Percentiles rank a stretch among this genome's conserved stretches.
These are phyloP conservation scores for Cladosporium sp. DNA, from an alignment of 2,329 filamentous ascomycete genomes.

Conservation along the genomic window DNA sequence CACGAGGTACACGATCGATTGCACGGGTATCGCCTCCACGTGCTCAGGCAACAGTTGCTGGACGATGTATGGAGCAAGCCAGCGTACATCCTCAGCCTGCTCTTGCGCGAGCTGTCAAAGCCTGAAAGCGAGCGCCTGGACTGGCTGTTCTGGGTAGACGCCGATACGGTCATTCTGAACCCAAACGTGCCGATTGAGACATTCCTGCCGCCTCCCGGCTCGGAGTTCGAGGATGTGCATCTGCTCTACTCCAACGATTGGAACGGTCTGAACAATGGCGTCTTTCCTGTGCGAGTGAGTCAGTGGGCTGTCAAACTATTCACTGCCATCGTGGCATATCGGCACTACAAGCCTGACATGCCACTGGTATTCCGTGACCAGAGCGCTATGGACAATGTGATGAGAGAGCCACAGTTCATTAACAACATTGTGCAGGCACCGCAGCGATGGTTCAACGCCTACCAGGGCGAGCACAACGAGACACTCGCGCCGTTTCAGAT, in stretches of 20 bases:
- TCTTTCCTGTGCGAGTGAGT: conserved; percentile 45
- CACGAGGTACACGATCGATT: conserved; percentile 44
- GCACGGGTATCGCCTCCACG: conserved; percentile 45
- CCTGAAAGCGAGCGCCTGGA: conserved; percentile 41
- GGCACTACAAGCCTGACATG: conserved; percentile 40
- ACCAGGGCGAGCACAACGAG: conserved; percentile 42
- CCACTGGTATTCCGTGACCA: conserved; percentile 43
- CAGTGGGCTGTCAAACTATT: conserved; percentile 44
- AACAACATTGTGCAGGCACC: conserved; percentile 39
- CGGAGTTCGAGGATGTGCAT: conserved; percentile 39
- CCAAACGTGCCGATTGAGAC: conserved; percentile 43
- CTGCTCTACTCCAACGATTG: conserved; percentile 42
- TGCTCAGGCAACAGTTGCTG: conserved; percentile 44
- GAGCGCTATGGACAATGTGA: conserved; percentile 42
- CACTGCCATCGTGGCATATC: conserved; percentile 41
- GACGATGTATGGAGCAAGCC: conserved; percentile 49
- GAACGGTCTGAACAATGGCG: conserved; percentile 47
- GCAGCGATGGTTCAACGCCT: conserved; percentile 49
- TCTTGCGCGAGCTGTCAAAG: conserved; percentile 42
- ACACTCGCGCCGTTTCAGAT: conserved; percentile 40
- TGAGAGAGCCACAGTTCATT: conserved; percentile 38
- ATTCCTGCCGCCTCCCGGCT: conserved; percentile 40
- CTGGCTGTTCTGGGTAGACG: conserved; percentile 48
- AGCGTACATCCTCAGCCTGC: conserved; percentile 44
- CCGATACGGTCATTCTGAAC: conserved; percentile 48